Evolutionary conservation across 2,329 filamentous ascomycete species (phyloP), one percentile per base, ranked within the genome.

Genomic region (Cadophora gregata): DNA sequence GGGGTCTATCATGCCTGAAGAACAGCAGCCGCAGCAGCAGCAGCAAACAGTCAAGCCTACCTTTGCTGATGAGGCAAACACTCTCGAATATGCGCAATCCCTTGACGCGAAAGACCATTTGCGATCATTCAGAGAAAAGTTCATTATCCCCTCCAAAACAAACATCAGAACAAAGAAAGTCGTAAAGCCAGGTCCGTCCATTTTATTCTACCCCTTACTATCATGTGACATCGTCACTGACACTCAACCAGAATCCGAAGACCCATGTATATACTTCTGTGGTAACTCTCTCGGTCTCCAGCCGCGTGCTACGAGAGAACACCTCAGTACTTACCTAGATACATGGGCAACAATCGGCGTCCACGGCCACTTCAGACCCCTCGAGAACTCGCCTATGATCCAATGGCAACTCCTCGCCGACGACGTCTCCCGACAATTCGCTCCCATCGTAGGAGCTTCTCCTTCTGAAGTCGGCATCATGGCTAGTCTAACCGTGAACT

Each of bases 231-330:
- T 56, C 59, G 29, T 56, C n/a, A 67, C 51, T 62, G 25, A 70
- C 63, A 9, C 38, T 56, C 25, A 62, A 19, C 21, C 42, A 68
- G 63, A 68, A 66, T 68, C 71, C 12, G 63, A 71, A n/a, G 80
- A 82, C 31, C 80, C 81, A 58, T 86, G 84, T 67, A 89, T 93
- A 67, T 97, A 97, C 78, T 88, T 97, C 70, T 95, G 93, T 71
- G 94, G 94, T 65, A 97, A 97, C 81, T 97, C 93, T 0, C 85
- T 97, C 1, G 93, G 93, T 45, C 86, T 95, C 4, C 93, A 97
- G 77, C 93, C 94, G 53, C 88, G 86, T 69, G 85, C 85, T 16
- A 88, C 90, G 0, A 82, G 85, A 21, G 80, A 84, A 19, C 89
- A 92, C 69, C 80, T 97, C 69, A 82, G 89, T 55, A 85, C 88